Percentiles rank a stretch among this genome's conserved stretches.
These are phyloP conservation scores for Suhomyces ambrosiae DNA, from an alignment of 1,139 yeast species.

Conservation along the genomic window DNA sequence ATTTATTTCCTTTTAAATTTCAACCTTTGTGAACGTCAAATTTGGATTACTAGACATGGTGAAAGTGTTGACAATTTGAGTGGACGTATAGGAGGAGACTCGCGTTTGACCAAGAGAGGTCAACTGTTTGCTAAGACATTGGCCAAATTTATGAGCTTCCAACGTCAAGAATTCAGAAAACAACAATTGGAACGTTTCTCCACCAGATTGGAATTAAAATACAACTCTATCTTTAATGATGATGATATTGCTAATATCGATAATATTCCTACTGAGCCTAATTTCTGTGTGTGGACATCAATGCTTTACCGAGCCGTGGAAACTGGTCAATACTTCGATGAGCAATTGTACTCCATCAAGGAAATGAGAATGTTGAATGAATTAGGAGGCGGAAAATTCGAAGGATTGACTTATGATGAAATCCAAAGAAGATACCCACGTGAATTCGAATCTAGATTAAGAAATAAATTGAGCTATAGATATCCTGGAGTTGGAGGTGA, in stretches of 20 bases:
- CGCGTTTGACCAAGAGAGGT: slow-evolving; percentile 79
- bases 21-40: slow-evolving; percentile 86
- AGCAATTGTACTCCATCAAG: slow-evolving; percentile 73
- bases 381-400: slow-evolving; percentile 88
- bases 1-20: slow-evolving; percentile 87
- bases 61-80: slow-evolving; percentile 81
- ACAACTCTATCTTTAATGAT: slow-evolving; percentile 34
- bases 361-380: slow-evolving; percentile 94
- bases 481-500: slow-evolving; percentile 99
- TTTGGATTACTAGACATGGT: slow-evolving; percentile 95
- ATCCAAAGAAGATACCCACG: slow-evolving; percentile 70
- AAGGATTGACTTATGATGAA: slow-evolving; percentile 60
- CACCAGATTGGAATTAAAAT: slow-evolving; percentile 44
- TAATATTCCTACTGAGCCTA: slow-evolving; percentile 57
- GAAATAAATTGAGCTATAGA: slow-evolving; percentile 77
- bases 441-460: slow-evolving; percentile 75
- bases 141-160: slow-evolving; percentile 70
- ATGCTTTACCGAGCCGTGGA: slow-evolving; percentile 79
- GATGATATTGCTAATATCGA: slow-evolving; percentile 29
- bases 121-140: slow-evolving; percentile 69
- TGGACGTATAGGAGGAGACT: slow-evolving; percentile 94
- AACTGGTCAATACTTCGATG: slow-evolving; percentile 75
- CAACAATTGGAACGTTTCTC: slow-evolving; percentile 60
- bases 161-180: slow-evolving; percentile 68
- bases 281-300: slow-evolving; percentile 91